Percentiles rank a stretch among this genome's conserved stretches.
Conservation (phyloP, 2,329 filamentous ascomycete genomes). For the Hyphodiscus sp. region DNA sequence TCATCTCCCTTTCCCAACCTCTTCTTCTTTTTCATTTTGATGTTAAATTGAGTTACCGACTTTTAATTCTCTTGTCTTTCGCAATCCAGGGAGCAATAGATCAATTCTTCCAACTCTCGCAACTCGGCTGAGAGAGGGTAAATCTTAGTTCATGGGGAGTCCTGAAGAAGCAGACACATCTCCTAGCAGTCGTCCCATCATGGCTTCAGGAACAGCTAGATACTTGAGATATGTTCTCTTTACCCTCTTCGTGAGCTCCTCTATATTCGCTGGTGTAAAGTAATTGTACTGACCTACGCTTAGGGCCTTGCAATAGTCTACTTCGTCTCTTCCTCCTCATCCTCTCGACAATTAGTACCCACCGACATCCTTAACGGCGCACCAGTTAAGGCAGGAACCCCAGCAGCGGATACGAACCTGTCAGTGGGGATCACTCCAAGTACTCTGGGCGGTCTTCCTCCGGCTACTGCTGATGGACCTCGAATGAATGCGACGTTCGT, state of each 20-base stretch:
- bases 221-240: slow-evolving; percentile 75
- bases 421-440: slow-evolving; percentile 23
- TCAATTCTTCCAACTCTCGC: neutral
- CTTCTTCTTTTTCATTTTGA: slow-evolving; percentile 2
- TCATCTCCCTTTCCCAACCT: neutral
- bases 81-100: slow-evolving; percentile 8
- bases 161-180: slow-evolving; percentile 1
- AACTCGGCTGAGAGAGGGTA: neutral
- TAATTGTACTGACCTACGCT: neutral
- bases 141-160: neutral
- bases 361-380: slow-evolving; percentile 21
- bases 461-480: slow-evolving; percentile 51
- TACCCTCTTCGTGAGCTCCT: slow-evolving; percentile 67
- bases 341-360: slow-evolving; percentile 34
- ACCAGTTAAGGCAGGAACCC: slow-evolving; percentile 22
- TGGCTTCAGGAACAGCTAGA: slow-evolving; percentile 42
- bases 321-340: slow-evolving; percentile 67
- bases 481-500: slow-evolving; percentile 98
- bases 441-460: slow-evolving; percentile 30
- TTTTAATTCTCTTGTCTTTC: slow-evolving; percentile 5
- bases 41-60: neutral
- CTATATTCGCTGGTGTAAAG: neutral
- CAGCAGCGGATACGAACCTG: neutral
- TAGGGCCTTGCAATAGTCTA: slow-evolving; percentile 69
- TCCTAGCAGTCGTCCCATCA: slow-evolving; percentile 14